A percentile compares a stretch with the other conserved stretches of the same genome.
These are phyloP conservation scores for Globisporangium nagaii DNA, from an alignment of 352 stramenopile genomes.

Conservation along the genomic window DNA sequence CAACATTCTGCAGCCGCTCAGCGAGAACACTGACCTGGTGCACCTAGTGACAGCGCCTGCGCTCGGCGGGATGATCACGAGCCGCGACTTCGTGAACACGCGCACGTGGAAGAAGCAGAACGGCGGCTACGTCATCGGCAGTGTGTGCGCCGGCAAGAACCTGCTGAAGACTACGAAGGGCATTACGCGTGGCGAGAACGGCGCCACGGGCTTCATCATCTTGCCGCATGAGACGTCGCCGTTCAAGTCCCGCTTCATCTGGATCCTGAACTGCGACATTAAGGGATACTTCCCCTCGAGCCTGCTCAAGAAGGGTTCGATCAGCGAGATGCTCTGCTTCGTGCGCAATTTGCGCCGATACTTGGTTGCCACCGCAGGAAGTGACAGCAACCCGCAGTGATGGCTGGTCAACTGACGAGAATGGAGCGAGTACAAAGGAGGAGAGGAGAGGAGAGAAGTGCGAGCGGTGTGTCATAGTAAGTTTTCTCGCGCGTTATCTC, in stretches of 20 bases:
- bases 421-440: not conserved
- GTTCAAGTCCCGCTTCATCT: conserved; percentile 76
- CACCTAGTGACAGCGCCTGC: conserved; percentile 62
- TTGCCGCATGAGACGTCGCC: conserved; percentile 64
- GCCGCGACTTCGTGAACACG: conserved; percentile 78
- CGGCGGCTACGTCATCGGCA: conserved; percentile 67
- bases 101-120: conserved; percentile 68
- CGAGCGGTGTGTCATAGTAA: conserved; percentile 4
- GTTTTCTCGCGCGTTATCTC: conserved; percentile 2
- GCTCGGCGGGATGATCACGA: conserved; percentile 70
- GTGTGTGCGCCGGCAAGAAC: conserved; percentile 61
- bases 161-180: conserved; percentile 63
- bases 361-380: conserved; percentile 44
- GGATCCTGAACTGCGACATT: conserved; percentile 83
- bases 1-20: conserved; percentile 62
- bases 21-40: conserved; percentile 67
- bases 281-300: conserved; percentile 80
- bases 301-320: conserved; percentile 73
- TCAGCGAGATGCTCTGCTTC: conserved; percentile 75
- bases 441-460: not conserved
- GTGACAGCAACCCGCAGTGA: conserved; percentile 22
- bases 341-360: conserved; percentile 74
- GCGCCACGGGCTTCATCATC: conserved; percentile 68
- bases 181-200: conserved; percentile 74
- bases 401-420: conserved; percentile 12